These are phyloP conservation scores for Diplocarpon mali DNA, from an alignment of 2,329 filamentous ascomycete species.

Conservation along the genomic window DNA sequence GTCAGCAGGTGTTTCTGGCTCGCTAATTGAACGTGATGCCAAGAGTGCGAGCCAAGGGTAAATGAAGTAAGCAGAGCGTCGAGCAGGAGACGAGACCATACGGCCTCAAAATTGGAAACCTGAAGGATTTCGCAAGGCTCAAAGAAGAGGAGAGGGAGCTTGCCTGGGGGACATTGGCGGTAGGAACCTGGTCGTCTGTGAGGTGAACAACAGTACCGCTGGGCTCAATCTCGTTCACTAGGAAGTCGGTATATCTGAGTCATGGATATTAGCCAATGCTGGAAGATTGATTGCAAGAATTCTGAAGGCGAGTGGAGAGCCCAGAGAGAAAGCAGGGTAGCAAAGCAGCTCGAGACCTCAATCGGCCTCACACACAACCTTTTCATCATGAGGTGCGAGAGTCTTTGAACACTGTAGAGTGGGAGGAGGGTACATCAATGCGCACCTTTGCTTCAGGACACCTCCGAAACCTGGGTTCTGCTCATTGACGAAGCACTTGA, in stretches of 20 bases:
- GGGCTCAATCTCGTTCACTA: constrained; percentile 60
- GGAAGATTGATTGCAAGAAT: neutral
- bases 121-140: too few species aligned
- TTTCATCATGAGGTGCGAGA: neutral
- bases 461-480: constrained; percentile 49
- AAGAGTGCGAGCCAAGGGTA: neutral
- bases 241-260: constrained; percentile 58
- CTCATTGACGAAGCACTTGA: constrained; percentile 50
- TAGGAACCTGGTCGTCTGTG: constrained; percentile 27
- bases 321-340: neutral
- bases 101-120: too few species aligned
- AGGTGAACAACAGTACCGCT: constrained; percentile 54
- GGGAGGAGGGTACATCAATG: constrained; percentile 3
- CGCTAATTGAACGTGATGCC: neutral
- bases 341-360: neutral
- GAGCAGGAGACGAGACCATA: too few species aligned
- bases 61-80: neutral
- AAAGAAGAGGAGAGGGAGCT: neutral
- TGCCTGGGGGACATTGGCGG: constrained; percentile 10
- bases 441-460: constrained; percentile 54
- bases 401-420: neutral
- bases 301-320: neutral
- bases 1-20: neutral
- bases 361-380: too few species aligned
- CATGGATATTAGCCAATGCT: constrained; percentile 1